Evolutionary conservation across 169 alveolate genomes (phyloP), one percentile per base, ranked within the genome.

Genomic region (Cryptosporidium viatorum): DNA sequence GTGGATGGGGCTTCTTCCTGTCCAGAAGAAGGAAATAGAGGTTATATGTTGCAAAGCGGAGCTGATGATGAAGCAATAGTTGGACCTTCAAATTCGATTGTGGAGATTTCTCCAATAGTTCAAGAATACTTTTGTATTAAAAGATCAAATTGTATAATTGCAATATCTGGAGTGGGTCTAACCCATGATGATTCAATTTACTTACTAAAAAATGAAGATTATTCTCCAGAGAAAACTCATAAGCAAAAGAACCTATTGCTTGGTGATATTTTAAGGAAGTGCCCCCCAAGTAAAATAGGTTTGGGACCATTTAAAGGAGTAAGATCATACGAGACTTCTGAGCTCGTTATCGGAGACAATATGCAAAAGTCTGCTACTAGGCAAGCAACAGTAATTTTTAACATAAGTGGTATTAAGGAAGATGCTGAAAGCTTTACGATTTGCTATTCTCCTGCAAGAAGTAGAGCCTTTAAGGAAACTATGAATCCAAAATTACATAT

Each of bases 361-460:
- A 74, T 74, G 86, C 86, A 74, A 59, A 74, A 74, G 26, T 10
- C 55, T 18, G 70, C 86, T 8, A 18, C 41, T 10, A 52, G 43
- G 45, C 86, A 58, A 4, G 55, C 71, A 21, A 74, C 86, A n/a
- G 86, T 74, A 14, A 16, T 74, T 14, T 74, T 74, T 35, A 74
- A 35, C 43, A 23, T 74, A 5, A 21, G 26, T 23, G 33, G 85
- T 4, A 71, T 71, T 41, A 71, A 50, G 23, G 85, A 71, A 1
- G 85, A 52, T 23, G 26, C 59, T 39, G 71, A 52, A 14, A 58
- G 58, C 9, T 52, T 23, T 35, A 58, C 70, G 10, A 74, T 74
- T 33, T 74, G 86, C n/a, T 74, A 74, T 60, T 74, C 86, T 37
- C 86, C 86, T 23, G 86, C 86, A 58, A 52, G 71, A 52, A 74